Percentiles rank a stretch among this genome's conserved stretches.
Evolutionary conservation across 495 filamentous ascomycete genomes (phyloP).

Genomic region (Xylaria venustula): DNA sequence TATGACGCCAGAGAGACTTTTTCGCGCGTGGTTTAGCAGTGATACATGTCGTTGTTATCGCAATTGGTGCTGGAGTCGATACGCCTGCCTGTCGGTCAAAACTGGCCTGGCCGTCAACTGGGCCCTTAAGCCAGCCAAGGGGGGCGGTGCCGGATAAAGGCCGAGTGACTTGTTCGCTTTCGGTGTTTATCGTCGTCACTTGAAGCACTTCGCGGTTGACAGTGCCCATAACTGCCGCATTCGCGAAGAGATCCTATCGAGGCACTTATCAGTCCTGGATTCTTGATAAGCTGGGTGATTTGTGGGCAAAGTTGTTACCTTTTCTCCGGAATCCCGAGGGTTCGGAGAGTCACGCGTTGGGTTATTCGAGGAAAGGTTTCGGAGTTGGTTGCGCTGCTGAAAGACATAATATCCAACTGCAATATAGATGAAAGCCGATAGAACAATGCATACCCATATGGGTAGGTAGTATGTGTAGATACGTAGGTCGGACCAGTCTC

Average conservation of each 20-base stretch:
- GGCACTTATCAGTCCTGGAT: neutral
- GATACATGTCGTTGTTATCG: conserved; percentile 24
- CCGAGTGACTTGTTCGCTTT: conserved; percentile 14
- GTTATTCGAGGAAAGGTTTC: conserved; percentile 45
- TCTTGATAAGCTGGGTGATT: neutral
- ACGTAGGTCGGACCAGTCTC: conserved; percentile 66
- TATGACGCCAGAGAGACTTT: conserved; percentile 13
- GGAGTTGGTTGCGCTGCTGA: conserved; percentile 54
- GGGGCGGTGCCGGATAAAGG: conserved; percentile 19
- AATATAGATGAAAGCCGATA: conserved; percentile 70
- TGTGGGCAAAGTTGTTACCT: conserved; percentile 24
- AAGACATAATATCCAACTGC: conserved; percentile 70
- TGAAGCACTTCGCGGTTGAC: conserved; percentile 30
- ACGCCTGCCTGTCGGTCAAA: conserved; percentile 12
- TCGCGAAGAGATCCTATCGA: conserved; percentile 24
- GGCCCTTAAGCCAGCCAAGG: conserved; percentile 27
- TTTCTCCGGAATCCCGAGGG: conserved; percentile 37
- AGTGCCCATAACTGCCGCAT: conserved; percentile 32
- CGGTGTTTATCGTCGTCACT: conserved; percentile 30
- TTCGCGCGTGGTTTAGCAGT: conserved; percentile 19
- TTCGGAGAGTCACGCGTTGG: conserved; percentile 19
- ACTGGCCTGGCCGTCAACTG: conserved; percentile 17
- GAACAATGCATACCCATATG: conserved; percentile 74
- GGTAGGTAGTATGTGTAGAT: conserved; percentile 79
- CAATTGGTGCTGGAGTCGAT: conserved; percentile 17